These are phyloP conservation scores for Cordyceps javanica DNA, from an alignment of 2,329 filamentous ascomycete species.

Conservation along the genomic window DNA sequence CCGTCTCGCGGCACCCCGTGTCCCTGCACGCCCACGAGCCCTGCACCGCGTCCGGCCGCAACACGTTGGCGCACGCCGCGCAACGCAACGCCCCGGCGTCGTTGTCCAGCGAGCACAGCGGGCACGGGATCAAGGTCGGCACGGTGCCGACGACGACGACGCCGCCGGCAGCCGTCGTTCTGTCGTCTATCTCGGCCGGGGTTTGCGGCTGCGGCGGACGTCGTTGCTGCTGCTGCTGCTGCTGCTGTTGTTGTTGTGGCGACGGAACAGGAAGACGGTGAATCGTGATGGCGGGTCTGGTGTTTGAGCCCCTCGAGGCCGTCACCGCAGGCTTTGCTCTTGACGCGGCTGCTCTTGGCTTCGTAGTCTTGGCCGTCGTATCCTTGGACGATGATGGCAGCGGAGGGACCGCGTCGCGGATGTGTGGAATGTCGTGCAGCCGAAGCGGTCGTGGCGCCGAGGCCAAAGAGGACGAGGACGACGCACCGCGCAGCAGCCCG, in stretches of 20 bases:
- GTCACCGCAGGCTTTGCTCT: too few relatives aligned
- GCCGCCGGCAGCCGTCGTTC: neutral
- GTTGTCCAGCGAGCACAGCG: constrained; percentile 65
- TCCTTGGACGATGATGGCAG: neutral
- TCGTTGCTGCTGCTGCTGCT: neutral
- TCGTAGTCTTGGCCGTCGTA: neutral
- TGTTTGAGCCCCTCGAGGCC: too few relatives aligned
- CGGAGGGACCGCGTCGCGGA: neutral
- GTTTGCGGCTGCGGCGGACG: too few relatives aligned
- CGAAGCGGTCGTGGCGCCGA: neutral
- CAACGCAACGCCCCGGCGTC: constrained; percentile 52
- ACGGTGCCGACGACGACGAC: too few relatives aligned
- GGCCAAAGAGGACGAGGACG: neutral
- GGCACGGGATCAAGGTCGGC: too few relatives aligned
- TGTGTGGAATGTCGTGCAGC: neutral
- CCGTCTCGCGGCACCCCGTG: constrained; percentile 45
- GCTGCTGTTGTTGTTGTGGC: neutral
- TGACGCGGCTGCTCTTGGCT: neutral
- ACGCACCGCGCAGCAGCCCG: too few relatives aligned
- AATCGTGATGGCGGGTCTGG: neutral
- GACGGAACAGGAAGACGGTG: neutral
- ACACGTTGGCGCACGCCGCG: constrained; percentile 62
- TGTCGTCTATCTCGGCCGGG: too few relatives aligned
- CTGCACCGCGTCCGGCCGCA: constrained; percentile 47
- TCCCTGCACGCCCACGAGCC: constrained; percentile 60